Evolutionary conservation across 2,329 filamentous ascomycete species (phyloP), one percentile per base, ranked within the genome.

Genomic region (Orbilia javanica): DNA sequence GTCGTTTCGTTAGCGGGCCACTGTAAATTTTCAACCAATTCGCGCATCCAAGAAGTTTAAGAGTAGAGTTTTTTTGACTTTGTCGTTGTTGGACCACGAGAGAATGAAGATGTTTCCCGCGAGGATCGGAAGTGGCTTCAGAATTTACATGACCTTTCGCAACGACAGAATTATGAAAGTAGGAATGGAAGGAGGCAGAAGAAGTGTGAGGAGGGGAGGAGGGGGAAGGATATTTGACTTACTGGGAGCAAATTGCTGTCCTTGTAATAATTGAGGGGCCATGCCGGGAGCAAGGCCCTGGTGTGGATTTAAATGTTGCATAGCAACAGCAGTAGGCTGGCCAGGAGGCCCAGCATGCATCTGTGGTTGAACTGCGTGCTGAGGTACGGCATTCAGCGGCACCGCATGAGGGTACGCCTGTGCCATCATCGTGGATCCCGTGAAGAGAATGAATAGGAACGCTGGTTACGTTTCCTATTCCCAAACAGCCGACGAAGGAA

Each of bases 341-440:
- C 81, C 81, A 36, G 81, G 81, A 55, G 81, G 81, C 11, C 81
- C 81, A 66, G 63, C 64, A 46, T 81, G 81, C 64, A 82, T 80
- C 66, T 82, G 81, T 34, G 81, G 81, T 79, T 82, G 81, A 39
- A 80, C 81, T 5, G 79, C 80, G 74, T 80, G 80, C 68, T 81
- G 81, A 46, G 80, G 79, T 68, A 79, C 79, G 34, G 77, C 79
- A 63, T 81, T 80, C 68, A 81, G 66, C 78, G 81, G 81, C 60
- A 79, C 80, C 62, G 79, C 65, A 81, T 80, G 69, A 78, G 80
- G 62, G 80, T 75, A 79, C 78, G 80, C 66, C 74, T 79, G 73
- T 79, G 81, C 76, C 80, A 80, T 80, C 81, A 82, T 82, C 77
- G 78, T 80, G 73, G 60, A 68, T 31, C 57, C 46, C 42, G 53